phyloP scores from a whole-genome alignment of 805 yeast species.

The Zygotorulaspora sp. region DNA sequence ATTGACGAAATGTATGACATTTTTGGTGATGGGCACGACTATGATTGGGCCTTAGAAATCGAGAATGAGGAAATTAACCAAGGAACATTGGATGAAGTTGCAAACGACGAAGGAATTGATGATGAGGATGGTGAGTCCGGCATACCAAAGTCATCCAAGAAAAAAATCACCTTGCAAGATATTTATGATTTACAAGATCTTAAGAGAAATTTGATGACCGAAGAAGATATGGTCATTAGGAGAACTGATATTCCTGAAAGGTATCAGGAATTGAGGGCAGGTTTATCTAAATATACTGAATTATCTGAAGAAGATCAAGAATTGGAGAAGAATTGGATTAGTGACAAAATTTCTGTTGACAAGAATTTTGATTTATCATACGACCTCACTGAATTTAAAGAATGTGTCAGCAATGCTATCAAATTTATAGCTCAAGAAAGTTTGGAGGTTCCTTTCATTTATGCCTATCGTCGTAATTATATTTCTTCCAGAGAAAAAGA shows the following conservation, averaged over 20 bases:
- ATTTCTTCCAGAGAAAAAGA: conserved; percentile 43
- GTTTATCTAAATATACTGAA: conserved; percentile 59
- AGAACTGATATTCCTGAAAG: conserved; percentile 89
- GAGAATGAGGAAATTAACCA: conserved; percentile 61
- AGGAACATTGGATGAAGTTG: conserved; percentile 43
- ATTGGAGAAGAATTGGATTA: conserved; percentile 76
- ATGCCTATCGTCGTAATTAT: conserved; percentile 93
- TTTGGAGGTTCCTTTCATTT: conserved; percentile 89
- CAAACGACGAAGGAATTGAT: conserved; percentile 35
- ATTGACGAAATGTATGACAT: conserved; percentile 90
- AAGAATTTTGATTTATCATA: conserved; percentile 42
- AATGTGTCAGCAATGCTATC: conserved; percentile 66
- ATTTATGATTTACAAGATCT: conserved; percentile 94
- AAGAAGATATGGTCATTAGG: conserved; percentile 83
- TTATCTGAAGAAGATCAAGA: conserved; percentile 63
- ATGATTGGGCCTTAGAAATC: conserved; percentile 96
- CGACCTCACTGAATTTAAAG: conserved; percentile 51
- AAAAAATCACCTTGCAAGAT: conserved; percentile 60
- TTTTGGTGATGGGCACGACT: conserved; percentile 95
- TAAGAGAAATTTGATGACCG: conserved; percentile 85
- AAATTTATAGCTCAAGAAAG: conserved; percentile 71
- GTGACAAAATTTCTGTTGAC: conserved; percentile 55
- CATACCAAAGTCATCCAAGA: conserved; percentile 20
- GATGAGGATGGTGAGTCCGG: conserved; percentile 38
- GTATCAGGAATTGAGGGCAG: conserved; percentile 67